phyloP scores from a whole-genome alignment of 208 protist genomes.

The Crithidia thermophila region DNA sequence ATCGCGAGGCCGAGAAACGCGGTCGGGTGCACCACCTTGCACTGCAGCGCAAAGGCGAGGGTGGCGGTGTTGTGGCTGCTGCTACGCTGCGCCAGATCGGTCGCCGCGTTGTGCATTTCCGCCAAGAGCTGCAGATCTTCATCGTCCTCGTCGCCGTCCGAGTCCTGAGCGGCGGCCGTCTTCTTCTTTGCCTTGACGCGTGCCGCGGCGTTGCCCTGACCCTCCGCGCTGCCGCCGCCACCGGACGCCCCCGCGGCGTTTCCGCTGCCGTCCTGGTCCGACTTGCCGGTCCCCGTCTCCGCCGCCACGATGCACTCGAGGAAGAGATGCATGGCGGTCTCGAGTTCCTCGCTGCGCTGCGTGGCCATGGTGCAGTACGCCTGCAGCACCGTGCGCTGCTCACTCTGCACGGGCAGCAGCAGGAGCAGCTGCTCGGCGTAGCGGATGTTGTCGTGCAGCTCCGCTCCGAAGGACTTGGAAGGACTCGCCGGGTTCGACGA shows the following conservation, averaged over 20 bases:
- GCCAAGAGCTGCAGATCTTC: conserved; percentile 59
- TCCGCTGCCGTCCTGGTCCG: conserved; percentile 3
- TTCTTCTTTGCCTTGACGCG: conserved; percentile 13
- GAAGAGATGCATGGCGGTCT: conserved; percentile 81
- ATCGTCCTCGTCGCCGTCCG: conserved; percentile 44
- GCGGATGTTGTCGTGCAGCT: conserved; percentile 77
- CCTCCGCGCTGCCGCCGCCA: not conserved
- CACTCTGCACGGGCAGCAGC: conserved; percentile 58
- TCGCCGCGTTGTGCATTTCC: conserved; percentile 24
- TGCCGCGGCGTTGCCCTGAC: not conserved
- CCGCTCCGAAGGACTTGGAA: conserved; percentile 17
- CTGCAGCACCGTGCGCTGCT: conserved; percentile 76
- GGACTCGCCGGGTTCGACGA: conserved; percentile 1
- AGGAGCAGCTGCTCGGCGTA: conserved; percentile 87
- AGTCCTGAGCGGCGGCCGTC: conserved; percentile 9
- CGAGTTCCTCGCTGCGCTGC: conserved; percentile 56
- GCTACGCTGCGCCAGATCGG: conserved; percentile 21
- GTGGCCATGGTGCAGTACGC: conserved; percentile 75
- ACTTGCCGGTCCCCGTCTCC: conserved; percentile 12
- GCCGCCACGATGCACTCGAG: conserved; percentile 40
- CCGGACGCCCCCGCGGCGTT: not conserved
- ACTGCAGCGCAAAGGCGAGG: conserved; percentile 43
- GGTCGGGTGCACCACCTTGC: conserved; percentile 48
- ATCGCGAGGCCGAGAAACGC: conserved; percentile 82
- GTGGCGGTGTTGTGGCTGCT: conserved; percentile 28